Evolutionary conservation across 1,284 basidiomycete species (phyloP).

Genomic region (Marasmius tenuissimus): DNA sequence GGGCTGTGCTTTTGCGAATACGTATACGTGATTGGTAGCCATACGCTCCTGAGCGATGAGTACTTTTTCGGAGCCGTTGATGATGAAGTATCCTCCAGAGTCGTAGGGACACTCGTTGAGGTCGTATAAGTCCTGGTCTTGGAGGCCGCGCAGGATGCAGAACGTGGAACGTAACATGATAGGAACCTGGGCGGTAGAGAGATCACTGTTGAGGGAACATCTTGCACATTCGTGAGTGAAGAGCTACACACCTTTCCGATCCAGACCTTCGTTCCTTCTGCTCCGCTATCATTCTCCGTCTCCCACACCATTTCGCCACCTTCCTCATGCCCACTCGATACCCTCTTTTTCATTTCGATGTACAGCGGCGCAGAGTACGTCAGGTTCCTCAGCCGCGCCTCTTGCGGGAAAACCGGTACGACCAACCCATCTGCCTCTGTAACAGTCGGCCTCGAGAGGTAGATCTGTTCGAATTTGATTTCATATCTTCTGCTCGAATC

Average conservation of each 20-base stretch:
- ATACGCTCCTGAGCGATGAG: no score
- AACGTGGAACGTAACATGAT: conserved; percentile 98
- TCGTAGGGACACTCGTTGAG: no score
- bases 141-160: conserved; percentile 85
- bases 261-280: conserved; percentile 85
- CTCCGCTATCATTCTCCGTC: conserved; percentile 64
- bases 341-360: conserved; percentile 92
- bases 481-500: no score
- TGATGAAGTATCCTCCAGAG: no score
- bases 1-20: no score
- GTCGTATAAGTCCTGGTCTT: conserved; percentile 83
- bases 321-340: conserved; percentile 79
- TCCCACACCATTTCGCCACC: conserved; percentile 88
- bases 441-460: no score
- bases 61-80: no score
- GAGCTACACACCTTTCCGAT: conserved; percentile 78
- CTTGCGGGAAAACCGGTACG: conserved; percentile 94
- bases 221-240: conserved; percentile 1
- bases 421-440: conserved; percentile 96
- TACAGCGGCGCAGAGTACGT: conserved; percentile 97
- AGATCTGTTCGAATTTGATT: no score
- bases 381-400: conserved; percentile 91
- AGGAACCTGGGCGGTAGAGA: no score
- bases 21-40: no score
- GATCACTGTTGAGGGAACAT: conserved; percentile 14